Percentiles rank a stretch among this genome's conserved stretches.
Conservation (phyloP, 495 filamentous ascomycete genomes). For the Aspergillus panamensis region DNA sequence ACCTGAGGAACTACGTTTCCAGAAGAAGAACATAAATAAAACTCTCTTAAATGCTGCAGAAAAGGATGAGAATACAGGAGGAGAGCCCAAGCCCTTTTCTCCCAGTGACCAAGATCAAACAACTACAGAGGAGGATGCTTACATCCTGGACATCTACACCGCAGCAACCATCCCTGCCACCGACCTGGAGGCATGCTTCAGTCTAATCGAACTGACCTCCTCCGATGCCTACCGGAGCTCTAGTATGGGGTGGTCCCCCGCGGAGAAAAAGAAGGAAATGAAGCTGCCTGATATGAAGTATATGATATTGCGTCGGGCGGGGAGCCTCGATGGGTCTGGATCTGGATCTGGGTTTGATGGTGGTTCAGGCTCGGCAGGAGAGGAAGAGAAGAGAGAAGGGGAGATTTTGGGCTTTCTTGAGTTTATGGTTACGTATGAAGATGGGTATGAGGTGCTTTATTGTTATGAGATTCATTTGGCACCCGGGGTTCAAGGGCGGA, state of each 20-base stretch:
- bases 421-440: constrained; percentile 81
- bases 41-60: not conserved
- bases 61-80: not conserved
- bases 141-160: constrained; percentile 38
- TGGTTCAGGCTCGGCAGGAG: not conserved
- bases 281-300: constrained; percentile 64
- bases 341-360: not conserved
- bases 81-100: not conserved
- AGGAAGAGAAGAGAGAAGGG: not conserved
- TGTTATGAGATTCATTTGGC: constrained; percentile 85
- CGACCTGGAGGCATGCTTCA: constrained; percentile 65
- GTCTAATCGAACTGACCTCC: constrained; percentile 69
- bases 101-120: not conserved
- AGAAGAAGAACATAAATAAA: not conserved
- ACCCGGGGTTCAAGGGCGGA: constrained; percentile 46
- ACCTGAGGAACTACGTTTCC: constrained; percentile 13
- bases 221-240: constrained; percentile 62
- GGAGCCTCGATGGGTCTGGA: not conserved
- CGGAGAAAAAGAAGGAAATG: constrained; percentile 74
- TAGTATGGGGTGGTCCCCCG: constrained; percentile 63
- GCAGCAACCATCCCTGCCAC: constrained; percentile 42
- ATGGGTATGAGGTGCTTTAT: constrained; percentile 69
- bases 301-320: constrained; percentile 50
- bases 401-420: constrained; percentile 65
- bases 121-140: not conserved